These are phyloP conservation scores for Allium sativum DNA, from an alignment of 106 monocot genomes.

Conservation along the genomic window DNA sequence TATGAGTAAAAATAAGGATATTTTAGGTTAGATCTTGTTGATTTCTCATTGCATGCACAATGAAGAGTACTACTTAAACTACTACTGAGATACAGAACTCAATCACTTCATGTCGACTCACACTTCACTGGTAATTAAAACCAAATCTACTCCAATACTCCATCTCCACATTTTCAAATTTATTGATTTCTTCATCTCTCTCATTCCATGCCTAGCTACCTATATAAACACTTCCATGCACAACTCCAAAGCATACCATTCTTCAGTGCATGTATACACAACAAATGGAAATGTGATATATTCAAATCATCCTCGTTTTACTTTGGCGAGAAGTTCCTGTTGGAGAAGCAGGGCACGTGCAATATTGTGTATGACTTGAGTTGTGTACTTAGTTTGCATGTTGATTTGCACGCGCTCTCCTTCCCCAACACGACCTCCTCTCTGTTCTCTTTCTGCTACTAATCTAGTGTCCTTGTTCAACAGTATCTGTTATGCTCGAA, in stretches of 20 bases:
- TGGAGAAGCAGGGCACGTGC: conserved; percentile 99
- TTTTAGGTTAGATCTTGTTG: too few species aligned
- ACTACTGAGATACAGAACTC: too few species aligned
- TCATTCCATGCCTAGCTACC: background rate
- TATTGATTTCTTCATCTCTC: background rate
- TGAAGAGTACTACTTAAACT: too few species aligned
- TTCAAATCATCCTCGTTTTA: background rate
- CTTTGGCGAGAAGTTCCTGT: conserved; percentile 48
- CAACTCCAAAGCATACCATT: background rate
- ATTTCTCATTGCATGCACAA: too few species aligned
- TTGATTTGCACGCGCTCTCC: conserved; percentile 67
- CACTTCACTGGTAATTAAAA: background rate
- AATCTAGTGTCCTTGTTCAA: too few species aligned
- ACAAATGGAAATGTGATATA: background rate
- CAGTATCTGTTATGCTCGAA: too few species aligned
- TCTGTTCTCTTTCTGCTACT: conserved; percentile 11
- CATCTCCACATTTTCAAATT: conserved; percentile 15
- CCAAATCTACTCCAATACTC: conserved; percentile 50
- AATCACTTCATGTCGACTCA: too few species aligned
- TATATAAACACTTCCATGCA: background rate
- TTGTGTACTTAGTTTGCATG: background rate
- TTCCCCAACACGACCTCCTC: conserved; percentile 87
- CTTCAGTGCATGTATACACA: background rate
- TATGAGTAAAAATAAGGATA: too few species aligned
- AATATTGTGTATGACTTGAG: conserved; percentile 7